These are phyloP conservation scores for Cichorium intybus DNA, from an alignment of 140 eudicot species.

Conservation along the genomic window DNA sequence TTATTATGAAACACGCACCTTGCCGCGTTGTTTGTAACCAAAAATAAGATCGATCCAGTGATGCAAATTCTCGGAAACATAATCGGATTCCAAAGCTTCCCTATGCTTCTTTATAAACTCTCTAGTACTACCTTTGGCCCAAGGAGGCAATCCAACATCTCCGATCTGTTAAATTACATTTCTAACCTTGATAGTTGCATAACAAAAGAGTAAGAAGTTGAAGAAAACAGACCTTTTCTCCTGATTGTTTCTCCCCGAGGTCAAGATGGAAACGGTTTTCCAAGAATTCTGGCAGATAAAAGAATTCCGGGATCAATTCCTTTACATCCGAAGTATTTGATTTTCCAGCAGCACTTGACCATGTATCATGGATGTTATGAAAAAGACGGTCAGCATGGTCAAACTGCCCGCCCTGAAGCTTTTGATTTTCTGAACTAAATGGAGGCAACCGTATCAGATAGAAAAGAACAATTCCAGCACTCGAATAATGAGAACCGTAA, in stretches of 20 bases:
- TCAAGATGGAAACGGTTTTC: constrained; percentile 85
- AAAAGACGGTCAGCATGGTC: constrained; percentile 99
- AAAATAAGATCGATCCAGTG: constrained; percentile 99
- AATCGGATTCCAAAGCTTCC: constrained; percentile 93
- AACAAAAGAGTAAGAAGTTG: not conserved
- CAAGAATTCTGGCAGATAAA: constrained; percentile 91
- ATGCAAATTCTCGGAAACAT: constrained; percentile 93
- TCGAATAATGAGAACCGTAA: constrained; percentile 98
- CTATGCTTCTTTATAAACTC: constrained; percentile 97
- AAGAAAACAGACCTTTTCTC: constrained; percentile 71
- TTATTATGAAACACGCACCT: constrained; percentile 45
- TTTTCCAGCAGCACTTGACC: constrained; percentile 96
- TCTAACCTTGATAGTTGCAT: not conserved
- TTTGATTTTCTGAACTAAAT: constrained; percentile 86
- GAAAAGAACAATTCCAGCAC: constrained; percentile 99
- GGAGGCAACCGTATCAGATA: constrained; percentile 96
- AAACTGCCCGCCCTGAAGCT: constrained; percentile 99
- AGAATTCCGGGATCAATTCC: constrained; percentile 94
- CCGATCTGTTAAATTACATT: constrained; percentile 54
- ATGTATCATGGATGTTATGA: constrained; percentile 77
- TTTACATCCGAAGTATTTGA: constrained; percentile 98
- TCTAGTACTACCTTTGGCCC: constrained; percentile 96
- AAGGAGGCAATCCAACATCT: constrained; percentile 86
- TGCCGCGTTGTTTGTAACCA: constrained; percentile 92
- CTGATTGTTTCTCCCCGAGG: constrained; percentile 97